Evolutionary conservation across 225 moss, liverwort and hornwort species (phyloP).

Genomic region (Pleurozium schreberi): DNA sequence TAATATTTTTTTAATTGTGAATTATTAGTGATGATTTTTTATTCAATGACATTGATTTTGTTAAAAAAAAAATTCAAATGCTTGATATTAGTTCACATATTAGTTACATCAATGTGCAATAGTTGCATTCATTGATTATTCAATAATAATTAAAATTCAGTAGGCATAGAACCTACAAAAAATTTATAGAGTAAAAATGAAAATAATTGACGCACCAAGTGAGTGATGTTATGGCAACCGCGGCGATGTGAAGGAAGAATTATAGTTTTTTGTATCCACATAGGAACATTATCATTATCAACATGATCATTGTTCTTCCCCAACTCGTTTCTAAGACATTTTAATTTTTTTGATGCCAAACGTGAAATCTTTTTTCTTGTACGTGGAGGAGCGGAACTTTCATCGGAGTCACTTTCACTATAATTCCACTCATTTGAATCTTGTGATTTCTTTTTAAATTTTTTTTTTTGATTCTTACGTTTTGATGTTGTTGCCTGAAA

Average conservation of each 20-base stretch:
- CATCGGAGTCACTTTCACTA: background rate
- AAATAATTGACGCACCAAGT: background rate
- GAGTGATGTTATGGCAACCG: slow-evolving; percentile 17
- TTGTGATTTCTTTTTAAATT: background rate
- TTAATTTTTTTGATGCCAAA: background rate
- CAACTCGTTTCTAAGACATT: background rate
- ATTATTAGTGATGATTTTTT: background rate
- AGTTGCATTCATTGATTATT: background rate
- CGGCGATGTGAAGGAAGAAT: background rate
- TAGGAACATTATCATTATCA: background rate
- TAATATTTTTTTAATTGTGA: background rate
- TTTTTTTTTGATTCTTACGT: background rate
- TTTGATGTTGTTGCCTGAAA: background rate
- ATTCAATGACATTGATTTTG: background rate
- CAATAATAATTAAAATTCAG: background rate
- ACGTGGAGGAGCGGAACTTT: background rate
- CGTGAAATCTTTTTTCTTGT: background rate
- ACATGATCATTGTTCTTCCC: background rate
- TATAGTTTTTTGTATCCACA: slow-evolving; percentile 25
- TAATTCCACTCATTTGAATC: background rate
- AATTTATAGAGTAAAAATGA: background rate
- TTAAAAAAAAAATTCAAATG: background rate
- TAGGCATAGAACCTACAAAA: background rate
- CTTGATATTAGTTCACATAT: background rate
- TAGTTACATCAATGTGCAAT: background rate